Conservation (phyloP, 768 basidiomycete genomes). For the Rhizopogon sp. region DNA sequence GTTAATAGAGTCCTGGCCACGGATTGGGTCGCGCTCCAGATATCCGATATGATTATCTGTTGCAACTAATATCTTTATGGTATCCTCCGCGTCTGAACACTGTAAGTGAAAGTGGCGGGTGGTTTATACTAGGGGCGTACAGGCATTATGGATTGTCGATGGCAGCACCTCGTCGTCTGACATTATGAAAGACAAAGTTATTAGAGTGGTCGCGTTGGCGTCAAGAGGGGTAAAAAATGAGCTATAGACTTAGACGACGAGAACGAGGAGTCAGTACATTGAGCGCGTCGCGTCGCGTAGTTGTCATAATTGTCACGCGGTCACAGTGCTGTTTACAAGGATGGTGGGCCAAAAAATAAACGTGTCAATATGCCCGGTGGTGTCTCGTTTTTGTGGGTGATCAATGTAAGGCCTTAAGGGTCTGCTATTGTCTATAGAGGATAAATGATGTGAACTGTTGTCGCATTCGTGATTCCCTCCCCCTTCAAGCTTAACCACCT, state of each 20-base stretch:
- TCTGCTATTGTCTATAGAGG: conserved; percentile 24
- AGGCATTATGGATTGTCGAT: neutral
- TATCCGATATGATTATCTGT: conserved; percentile 98
- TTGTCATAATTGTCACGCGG: neutral
- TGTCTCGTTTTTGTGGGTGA: too few species aligned
- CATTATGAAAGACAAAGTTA: neutral
- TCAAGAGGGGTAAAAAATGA: neutral
- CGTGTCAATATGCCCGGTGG: too few species aligned
- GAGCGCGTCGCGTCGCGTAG: neutral
- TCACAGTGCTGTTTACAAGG: neutral
- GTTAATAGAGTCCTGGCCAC: conserved; percentile 93
- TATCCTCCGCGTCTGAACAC: conserved; percentile 53
- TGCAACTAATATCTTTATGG: conserved; percentile 80
- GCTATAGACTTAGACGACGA: neutral
- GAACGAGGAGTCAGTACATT: neutral
- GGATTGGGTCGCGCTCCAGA: conserved; percentile 88
- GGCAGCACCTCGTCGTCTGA: neutral
- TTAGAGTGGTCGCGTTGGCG: neutral
- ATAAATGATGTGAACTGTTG: conserved; percentile 56
- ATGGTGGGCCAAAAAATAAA: too few species aligned
- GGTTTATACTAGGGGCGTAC: neutral
- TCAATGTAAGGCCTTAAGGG: neutral
- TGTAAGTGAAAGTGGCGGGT: neutral
- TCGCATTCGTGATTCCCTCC: conserved; percentile 65
- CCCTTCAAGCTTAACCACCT: conserved; percentile 82